phyloP scores from a whole-genome alignment of 169 alveolate species.

The Eimeria zaria region DNA sequence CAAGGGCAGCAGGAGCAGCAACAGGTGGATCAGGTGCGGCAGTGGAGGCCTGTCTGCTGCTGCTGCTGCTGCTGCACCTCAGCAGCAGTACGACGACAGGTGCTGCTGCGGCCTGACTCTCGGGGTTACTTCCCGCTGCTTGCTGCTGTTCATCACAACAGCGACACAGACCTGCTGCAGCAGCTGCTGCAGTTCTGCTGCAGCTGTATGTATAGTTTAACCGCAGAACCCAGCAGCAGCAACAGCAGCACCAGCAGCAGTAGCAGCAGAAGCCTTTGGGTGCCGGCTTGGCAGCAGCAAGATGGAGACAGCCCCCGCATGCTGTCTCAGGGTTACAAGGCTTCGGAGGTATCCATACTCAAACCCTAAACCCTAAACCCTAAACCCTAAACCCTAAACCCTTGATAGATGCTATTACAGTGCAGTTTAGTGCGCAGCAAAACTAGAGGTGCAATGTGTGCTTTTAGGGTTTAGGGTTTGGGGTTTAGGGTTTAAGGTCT shows the following conservation, averaged over 20 bases:
- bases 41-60: background rate
- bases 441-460: background rate
- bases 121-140: constrained; percentile 34
- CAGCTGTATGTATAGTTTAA: constrained; percentile 48
- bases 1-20: background rate
- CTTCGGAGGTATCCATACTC: constrained; percentile 18
- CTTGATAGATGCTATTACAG: background rate
- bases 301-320: background rate
- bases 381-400: constrained; percentile 26
- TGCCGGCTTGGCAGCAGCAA: constrained; percentile 12
- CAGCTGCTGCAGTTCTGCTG: constrained; percentile 45
- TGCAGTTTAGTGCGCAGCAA: background rate
- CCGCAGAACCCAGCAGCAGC: background rate
- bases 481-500: too few relatives aligned
- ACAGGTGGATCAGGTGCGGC: too few relatives aligned
- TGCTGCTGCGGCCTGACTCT: constrained; percentile 7
- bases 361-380: constrained; percentile 26
- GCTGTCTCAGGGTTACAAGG: constrained; percentile 31
- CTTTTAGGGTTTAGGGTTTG: too few relatives aligned
- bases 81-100: constrained; percentile 51
- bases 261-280: constrained; percentile 7
- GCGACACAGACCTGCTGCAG: background rate
- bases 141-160: background rate
- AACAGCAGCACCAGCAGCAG: constrained; percentile 25
- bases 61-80: constrained; percentile 58